Percentiles rank a stretch among this genome's conserved stretches.
Evolutionary conservation across 1,284 basidiomycete species (phyloP).

Genomic region (Ceratobasidium sp.): DNA sequence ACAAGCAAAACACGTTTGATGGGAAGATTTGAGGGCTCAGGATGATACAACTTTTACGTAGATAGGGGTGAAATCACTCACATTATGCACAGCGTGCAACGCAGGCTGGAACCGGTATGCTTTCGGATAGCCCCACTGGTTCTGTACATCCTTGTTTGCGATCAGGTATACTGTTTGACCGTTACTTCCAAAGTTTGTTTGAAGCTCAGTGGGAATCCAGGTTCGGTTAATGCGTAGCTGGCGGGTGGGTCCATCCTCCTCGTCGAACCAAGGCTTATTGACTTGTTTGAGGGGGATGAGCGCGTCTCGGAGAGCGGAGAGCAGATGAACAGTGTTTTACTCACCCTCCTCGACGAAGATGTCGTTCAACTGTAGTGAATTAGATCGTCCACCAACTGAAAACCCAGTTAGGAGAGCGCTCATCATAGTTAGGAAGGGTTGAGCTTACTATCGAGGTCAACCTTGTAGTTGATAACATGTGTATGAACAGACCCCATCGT

Average conservation of each 20-base stretch:
- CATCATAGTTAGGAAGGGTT: background rate
- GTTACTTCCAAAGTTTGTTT: conserved; percentile 67
- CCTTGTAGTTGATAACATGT: conserved; percentile 76
- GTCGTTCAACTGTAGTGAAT: conserved; percentile 69
- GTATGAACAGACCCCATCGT: conserved; percentile 78
- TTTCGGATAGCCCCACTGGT: conserved; percentile 68
- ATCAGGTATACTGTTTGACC: conserved; percentile 67
- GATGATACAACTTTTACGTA: conserved; percentile 45
- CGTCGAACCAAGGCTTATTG: conserved; percentile 65
- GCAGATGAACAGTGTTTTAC: conserved; percentile 54
- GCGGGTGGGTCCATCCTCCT: conserved; percentile 69
- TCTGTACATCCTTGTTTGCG: conserved; percentile 70
- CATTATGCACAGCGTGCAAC: conserved; percentile 66
- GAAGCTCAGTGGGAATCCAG: conserved; percentile 68
- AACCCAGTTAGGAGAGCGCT: conserved; percentile 63
- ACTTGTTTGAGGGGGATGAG: conserved; percentile 7
- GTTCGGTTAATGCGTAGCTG: conserved; percentile 68
- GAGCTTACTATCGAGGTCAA: conserved; percentile 47
- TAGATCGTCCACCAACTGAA: conserved; percentile 69
- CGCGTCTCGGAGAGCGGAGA: background rate
- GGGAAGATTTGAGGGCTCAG: conserved; percentile 48
- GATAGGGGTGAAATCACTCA: conserved; percentile 53
- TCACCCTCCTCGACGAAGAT: conserved; percentile 65
- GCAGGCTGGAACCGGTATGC: conserved; percentile 72
- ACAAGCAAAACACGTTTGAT: conserved; percentile 40